Evolutionary conservation across 1,284 basidiomycete genomes (phyloP).

Genomic region (Dichomitus squalens): DNA sequence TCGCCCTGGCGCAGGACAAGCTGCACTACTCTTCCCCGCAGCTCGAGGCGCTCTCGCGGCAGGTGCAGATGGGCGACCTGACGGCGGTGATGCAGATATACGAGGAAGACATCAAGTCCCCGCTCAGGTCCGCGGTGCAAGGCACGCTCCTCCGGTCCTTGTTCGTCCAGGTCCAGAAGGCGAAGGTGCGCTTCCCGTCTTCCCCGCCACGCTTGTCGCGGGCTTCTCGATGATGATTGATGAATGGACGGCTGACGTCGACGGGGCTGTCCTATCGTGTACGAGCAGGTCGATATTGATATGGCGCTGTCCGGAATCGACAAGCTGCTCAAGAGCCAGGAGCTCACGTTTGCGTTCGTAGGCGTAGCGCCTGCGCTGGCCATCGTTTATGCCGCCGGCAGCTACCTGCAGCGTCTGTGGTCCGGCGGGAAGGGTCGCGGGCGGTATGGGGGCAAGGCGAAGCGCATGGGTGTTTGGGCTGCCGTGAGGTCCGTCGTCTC

Average conservation of each 20-base stretch:
- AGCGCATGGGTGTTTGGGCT: slow-evolving; percentile 56
- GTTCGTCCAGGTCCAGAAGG: slow-evolving; percentile 95
- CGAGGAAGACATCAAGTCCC: slow-evolving; percentile 89
- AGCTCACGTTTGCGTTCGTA: slow-evolving; percentile 96
- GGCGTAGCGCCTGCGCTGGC: slow-evolving; percentile 91
- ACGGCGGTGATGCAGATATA: slow-evolving; percentile 89
- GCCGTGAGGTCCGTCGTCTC: slow-evolving; percentile 56
- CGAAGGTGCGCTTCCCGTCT: slow-evolving; percentile 67
- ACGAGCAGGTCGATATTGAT: slow-evolving; percentile 82
- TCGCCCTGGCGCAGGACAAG: slow-evolving; percentile 84
- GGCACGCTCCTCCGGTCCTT: slow-evolving; percentile 87
- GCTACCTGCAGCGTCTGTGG: slow-evolving; percentile 55
- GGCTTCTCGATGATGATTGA: not conserved
- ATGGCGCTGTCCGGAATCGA: slow-evolving; percentile 88
- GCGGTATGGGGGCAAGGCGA: slow-evolving; percentile 53
- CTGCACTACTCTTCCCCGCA: slow-evolving; percentile 63
- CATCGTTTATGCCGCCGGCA: slow-evolving; percentile 73
- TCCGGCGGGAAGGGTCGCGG: slow-evolving; percentile 47
- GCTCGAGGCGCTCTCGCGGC: slow-evolving; percentile 63
- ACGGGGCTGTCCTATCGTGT: not conserved
- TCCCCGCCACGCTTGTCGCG: not conserved
- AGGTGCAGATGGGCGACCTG: slow-evolving; percentile 83
- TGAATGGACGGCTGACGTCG: not conserved
- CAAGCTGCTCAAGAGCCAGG: slow-evolving; percentile 91
- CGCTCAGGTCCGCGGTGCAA: slow-evolving; percentile 78